Evolutionary conservation across 2,329 filamentous ascomycete genomes (phyloP).

Genomic region (Paracamarosporium sp.): DNA sequence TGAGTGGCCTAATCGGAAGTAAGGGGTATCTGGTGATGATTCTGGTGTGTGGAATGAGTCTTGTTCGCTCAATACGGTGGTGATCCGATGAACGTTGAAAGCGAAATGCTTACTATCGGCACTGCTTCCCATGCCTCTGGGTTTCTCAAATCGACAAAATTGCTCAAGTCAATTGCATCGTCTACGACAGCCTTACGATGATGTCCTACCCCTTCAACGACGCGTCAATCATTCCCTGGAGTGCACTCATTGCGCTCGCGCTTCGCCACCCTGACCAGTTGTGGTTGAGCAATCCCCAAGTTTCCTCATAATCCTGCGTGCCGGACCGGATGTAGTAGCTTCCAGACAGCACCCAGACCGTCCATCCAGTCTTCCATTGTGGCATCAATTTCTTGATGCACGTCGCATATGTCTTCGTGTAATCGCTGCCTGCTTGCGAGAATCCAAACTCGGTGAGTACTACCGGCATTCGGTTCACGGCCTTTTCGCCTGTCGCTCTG

Average conservation of each 20-base stretch:
- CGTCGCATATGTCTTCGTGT: slow-evolving; percentile 57
- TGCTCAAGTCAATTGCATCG: not conserved
- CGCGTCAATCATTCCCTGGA: slow-evolving; percentile 59
- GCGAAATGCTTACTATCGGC: too few species aligned
- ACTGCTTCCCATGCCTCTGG: not conserved
- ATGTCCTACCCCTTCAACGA: slow-evolving; percentile 14
- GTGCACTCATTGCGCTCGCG: slow-evolving; percentile 42
- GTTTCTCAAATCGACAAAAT: not conserved
- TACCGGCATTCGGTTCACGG: slow-evolving; percentile 58
- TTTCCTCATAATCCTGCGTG: slow-evolving; percentile 59
- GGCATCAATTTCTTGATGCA: slow-evolving; percentile 62
- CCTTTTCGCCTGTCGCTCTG: slow-evolving; percentile 55
- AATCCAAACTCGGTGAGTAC: slow-evolving; percentile 66
- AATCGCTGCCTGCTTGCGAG: slow-evolving; percentile 52
- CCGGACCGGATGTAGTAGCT: slow-evolving; percentile 58
- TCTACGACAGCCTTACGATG: not conserved
- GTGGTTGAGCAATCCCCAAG: slow-evolving; percentile 58
- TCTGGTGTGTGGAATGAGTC: too few species aligned
- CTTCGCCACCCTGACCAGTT: slow-evolving; percentile 54
- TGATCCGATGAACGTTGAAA: too few species aligned
- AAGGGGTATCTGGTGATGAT: too few species aligned
- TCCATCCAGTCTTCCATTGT: slow-evolving; percentile 66
- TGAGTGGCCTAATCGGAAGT: too few species aligned
- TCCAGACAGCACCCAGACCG: slow-evolving; percentile 65
- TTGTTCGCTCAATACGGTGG: too few species aligned